These are phyloP conservation scores for Sphaerulina populicola DNA, from an alignment of 2,329 filamentous ascomycete genomes.

Conservation along the genomic window DNA sequence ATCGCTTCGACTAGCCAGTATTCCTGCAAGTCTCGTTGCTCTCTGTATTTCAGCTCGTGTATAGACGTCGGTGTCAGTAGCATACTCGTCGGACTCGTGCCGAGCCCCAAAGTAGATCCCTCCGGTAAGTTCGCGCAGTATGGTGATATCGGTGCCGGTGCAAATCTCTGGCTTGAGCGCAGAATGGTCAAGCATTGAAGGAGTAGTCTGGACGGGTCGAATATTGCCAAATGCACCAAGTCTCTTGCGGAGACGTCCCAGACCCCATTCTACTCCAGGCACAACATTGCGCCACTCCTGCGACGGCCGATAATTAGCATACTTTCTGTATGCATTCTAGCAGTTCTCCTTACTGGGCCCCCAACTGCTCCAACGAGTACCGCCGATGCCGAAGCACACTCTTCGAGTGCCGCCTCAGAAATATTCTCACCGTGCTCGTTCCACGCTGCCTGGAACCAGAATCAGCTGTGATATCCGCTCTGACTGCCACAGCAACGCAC, in stretches of 20 bases:
- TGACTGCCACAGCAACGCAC: background rate
- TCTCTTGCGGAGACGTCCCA: background rate
- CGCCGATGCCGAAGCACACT: background rate
- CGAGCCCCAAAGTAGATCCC: background rate
- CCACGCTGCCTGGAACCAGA: background rate
- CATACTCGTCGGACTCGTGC: background rate
- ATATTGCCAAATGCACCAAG: constrained; percentile 1
- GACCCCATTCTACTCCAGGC: background rate
- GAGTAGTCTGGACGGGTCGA: background rate
- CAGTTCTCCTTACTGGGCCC: background rate
- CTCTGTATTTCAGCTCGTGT: background rate
- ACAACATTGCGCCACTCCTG: background rate
- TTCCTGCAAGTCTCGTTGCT: background rate
- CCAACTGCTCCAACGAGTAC: background rate
- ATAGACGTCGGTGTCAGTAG: background rate
- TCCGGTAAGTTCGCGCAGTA: background rate
- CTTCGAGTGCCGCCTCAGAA: background rate
- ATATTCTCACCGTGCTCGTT: background rate
- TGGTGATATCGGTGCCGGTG: background rate
- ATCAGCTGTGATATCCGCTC: background rate
- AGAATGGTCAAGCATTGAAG: background rate
- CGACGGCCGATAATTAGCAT: background rate
- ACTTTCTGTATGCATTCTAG: no score
- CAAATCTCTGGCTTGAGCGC: background rate
- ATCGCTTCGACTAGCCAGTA: background rate